Base-by-base conservation (phyloP, 805 yeast genomes). In the Clavispora fructus region DNA sequence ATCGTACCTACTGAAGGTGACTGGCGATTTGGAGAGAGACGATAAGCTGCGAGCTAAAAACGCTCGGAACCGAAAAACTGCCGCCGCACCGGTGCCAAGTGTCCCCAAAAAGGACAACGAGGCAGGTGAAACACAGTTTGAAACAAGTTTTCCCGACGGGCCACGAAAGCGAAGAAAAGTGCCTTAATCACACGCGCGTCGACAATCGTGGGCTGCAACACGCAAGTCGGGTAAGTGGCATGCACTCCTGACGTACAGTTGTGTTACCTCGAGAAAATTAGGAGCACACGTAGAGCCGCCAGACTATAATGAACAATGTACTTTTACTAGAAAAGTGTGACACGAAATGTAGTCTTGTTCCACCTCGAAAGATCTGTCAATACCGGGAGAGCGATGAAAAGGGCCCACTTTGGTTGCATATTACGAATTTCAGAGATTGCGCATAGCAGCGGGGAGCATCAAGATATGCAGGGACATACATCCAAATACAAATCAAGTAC, bases 21-120 rank as follows among this genome's bases (percentile, higher is more conserved):
- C 98, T 1, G 98, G 98, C 40, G 96, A 84, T 53, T 59, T 82
- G 39, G 88, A 82, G 39, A 68, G 83, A 53, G 77, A 74, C 32
- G 78, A 73, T 41, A 73, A 66, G 56, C 64, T 67, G 50, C 65
- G 63, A 35, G 60, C 69, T 51, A 59, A 65, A 40, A 62, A 60
- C 46, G 59, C 61, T 10, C 58, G 71, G 40, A 61, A 52, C 39
- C 64, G 62, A 55, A 62, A 68, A 48, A 69, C 67, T 6, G 71
- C 71, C 1, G 73, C 73, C 4, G 74, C 75, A 4, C 73, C 73
- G 1, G 68, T 68, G 4, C 73, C 73, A 13, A 17, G 53, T 6
- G 50, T 53, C 23, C 41, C 41, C 2, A 49, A 48, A 10, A 30
- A 48, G 29, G 53, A 47, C n/a, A 31, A 11, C 23, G 41, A 31